phyloP scores from a whole-genome alignment of 768 basidiomycete genomes.

The Agrocybe praecox region DNA sequence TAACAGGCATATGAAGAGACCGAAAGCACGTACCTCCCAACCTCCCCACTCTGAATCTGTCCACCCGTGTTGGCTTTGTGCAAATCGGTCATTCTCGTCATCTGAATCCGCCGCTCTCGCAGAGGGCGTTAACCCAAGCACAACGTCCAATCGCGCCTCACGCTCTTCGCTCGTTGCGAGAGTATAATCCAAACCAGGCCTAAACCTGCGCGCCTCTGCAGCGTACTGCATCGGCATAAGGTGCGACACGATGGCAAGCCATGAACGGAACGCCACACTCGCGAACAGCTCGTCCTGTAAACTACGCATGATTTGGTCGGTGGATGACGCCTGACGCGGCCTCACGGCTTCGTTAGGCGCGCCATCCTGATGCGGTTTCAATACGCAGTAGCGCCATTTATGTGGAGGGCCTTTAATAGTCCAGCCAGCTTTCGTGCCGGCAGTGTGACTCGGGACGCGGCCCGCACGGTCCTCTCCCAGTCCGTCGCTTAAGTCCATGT shows the following conservation, averaged over 20 bases:
- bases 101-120: constrained; percentile 30
- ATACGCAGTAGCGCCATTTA: constrained; percentile 89
- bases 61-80: constrained; percentile 49
- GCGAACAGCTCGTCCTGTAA: constrained; percentile 82
- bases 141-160: constrained; percentile 83
- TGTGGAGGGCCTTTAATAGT: constrained; percentile 84
- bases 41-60: constrained; percentile 83
- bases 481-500: constrained; percentile 65
- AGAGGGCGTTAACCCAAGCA: constrained; percentile 83
- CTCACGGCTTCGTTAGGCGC: constrained; percentile 47
- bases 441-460: constrained; percentile 66
- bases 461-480: constrained; percentile 54
- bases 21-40: constrained; percentile 73
- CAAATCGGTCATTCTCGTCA: constrained; percentile 24
- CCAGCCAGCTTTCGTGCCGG: constrained; percentile 69
- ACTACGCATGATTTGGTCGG: constrained; percentile 60
- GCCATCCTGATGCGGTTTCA: constrained; percentile 41
- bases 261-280: constrained; percentile 85
- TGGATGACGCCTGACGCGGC: constrained; percentile 54
- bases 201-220: constrained; percentile 84
- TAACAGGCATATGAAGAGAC: not conserved
- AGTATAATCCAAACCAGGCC: constrained; percentile 94
- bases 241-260: constrained; percentile 74
- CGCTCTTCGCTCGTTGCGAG: constrained; percentile 86
- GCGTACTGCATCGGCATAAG: constrained; percentile 72